Percentiles rank a stretch among this genome's conserved stretches.
phyloP scores from a whole-genome alignment of 169 alveolate species.

The Plasmodium malariae region DNA sequence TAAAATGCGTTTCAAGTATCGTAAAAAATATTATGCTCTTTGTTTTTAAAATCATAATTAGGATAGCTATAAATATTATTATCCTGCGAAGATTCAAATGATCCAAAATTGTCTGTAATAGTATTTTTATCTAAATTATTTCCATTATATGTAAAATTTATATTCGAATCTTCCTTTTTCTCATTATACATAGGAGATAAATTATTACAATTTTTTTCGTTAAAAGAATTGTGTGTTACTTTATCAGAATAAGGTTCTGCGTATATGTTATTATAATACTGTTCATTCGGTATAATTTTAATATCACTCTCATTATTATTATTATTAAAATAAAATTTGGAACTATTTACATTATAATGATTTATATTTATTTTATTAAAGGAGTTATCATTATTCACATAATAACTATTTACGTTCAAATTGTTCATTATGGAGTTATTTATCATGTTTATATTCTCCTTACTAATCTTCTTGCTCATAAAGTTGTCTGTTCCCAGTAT shows the following conservation, averaged over 20 bases:
- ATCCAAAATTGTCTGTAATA: conserved; percentile 18
- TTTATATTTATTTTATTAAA: conserved; percentile 30
- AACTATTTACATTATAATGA: conserved; percentile 23
- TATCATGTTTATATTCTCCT: conserved; percentile 20
- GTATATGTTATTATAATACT: conserved; percentile 25
- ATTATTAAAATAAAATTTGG: conserved; percentile 20
- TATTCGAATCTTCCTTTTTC: conserved; percentile 32
- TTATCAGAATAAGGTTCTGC: conserved; percentile 26
- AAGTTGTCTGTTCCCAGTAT: not conserved
- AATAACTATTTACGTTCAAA: conserved; percentile 19
- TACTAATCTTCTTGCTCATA: conserved; percentile 32
- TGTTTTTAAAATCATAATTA: conserved; percentile 45
- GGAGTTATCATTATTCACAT: conserved; percentile 32
- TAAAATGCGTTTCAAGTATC: not conserved
- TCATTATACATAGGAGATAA: conserved; percentile 25
- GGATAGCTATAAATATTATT: conserved; percentile 20
- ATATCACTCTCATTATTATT: conserved; percentile 4
- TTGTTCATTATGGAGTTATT: conserved; percentile 31
- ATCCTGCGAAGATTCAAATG: conserved; percentile 37
- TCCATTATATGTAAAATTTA: conserved; percentile 19
- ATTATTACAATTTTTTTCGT: conserved; percentile 21
- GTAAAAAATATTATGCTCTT: conserved; percentile 52
- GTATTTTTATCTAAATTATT: conserved; percentile 40
- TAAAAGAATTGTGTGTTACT: conserved; percentile 22
- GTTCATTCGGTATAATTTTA: conserved; percentile 6